A percentile compares a stretch with the other conserved stretches of the same genome.
Evolutionary conservation across 176 grass and related monocot genomes (phyloP).

Genomic region (Zoysia japonica): DNA sequence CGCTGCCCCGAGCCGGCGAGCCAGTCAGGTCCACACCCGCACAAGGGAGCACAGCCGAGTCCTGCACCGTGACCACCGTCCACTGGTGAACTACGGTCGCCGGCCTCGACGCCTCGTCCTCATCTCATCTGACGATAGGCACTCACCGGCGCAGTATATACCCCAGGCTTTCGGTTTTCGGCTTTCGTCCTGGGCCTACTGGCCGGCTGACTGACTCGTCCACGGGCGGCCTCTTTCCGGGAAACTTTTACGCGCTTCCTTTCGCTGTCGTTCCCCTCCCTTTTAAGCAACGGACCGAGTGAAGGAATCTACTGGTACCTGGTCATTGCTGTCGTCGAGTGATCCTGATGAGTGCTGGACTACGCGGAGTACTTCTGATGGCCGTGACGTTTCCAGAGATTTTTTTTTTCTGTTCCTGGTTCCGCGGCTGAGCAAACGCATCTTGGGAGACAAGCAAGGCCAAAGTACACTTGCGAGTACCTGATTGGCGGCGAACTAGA

Average conservation of each 20-base stretch:
- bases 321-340: background rate
- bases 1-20: background rate
- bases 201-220: background rate
- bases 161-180: background rate
- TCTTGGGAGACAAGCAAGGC: conserved; percentile 27
- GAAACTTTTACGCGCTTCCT: background rate
- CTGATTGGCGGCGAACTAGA: background rate
- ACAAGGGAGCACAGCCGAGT: background rate
- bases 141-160: background rate
- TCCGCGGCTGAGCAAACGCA: background rate
- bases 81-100: background rate
- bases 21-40: background rate
- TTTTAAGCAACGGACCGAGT: conserved; percentile 28
- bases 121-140: background rate
- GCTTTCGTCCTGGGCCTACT: no score
- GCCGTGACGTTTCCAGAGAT: background rate
- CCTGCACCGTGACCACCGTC: background rate
- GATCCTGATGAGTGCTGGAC: background rate
- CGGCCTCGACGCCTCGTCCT: background rate
- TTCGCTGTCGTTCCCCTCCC: conserved; percentile 27
- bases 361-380: background rate
- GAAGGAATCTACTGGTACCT: background rate
- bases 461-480: background rate
- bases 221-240: background rate
- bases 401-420: background rate